Evolutionary conservation across 164 flowering plant species (phyloP).

Genomic region (Chimonanthus praecox): DNA sequence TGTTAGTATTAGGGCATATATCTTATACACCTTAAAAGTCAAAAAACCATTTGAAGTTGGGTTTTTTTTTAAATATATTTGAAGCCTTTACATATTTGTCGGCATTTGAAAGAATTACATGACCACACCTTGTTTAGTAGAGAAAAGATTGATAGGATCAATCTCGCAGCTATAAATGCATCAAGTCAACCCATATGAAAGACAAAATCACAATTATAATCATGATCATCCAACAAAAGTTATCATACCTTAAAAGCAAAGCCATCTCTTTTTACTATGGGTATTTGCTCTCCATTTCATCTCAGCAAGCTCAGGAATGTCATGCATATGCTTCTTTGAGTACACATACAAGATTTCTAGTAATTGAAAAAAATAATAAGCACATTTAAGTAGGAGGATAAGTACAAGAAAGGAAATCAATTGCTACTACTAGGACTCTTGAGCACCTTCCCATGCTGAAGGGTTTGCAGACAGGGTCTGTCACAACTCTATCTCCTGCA

Average conservation of each 20-base stretch:
- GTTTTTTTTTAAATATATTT: too few relatives aligned
- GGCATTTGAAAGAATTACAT: too few relatives aligned
- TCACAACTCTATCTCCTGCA: constrained; percentile 95
- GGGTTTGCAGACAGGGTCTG: constrained; percentile 97
- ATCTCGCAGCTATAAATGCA: too few relatives aligned
- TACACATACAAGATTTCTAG: constrained; percentile 89
- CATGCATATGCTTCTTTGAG: constrained; percentile 92
- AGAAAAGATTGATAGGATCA: too few relatives aligned
- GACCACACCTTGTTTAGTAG: too few relatives aligned
- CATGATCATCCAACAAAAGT: neutral
- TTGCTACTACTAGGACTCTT: neutral
- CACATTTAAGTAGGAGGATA: neutral
- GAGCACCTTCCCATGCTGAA: constrained; percentile 97
- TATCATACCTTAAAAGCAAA: constrained; percentile 64
- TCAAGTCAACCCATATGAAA: too few relatives aligned
- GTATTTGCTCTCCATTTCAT: constrained; percentile 83
- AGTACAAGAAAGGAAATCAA: neutral
- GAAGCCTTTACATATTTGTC: too few relatives aligned
- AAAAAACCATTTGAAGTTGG: too few relatives aligned
- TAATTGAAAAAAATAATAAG: neutral
- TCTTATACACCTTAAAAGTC: too few relatives aligned
- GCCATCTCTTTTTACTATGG: constrained; percentile 89
- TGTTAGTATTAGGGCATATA: too few relatives aligned
- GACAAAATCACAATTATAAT: neutral
- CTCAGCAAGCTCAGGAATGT: constrained; percentile 76